phyloP scores from a whole-genome alignment of 2,329 filamentous ascomycete species.

The Ophiostoma himal-ulmi region DNA sequence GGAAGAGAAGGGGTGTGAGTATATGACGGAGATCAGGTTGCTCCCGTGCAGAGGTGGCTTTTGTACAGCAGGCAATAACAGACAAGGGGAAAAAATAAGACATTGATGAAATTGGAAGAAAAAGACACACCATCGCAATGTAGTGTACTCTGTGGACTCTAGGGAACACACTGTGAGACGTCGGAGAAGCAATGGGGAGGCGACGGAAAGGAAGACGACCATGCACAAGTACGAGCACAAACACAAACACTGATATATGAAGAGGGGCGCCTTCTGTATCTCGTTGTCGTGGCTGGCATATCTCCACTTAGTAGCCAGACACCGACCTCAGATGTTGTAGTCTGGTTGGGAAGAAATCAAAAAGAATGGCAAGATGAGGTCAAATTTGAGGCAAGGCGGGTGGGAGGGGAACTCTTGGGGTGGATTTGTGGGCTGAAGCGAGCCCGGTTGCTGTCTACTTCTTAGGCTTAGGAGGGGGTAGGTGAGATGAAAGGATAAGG shows the following conservation, averaged over 20 bases:
- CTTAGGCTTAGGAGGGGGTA: neutral
- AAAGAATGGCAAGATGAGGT: neutral
- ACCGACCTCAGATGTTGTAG: neutral
- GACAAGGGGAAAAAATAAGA: neutral
- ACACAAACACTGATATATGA: constrained; percentile 10
- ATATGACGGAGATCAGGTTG: neutral
- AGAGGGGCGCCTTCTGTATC: constrained; percentile 4
- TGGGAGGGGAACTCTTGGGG: neutral
- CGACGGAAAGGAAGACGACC: constrained; percentile 12
- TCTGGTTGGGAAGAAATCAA: neutral
- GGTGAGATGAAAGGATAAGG: neutral
- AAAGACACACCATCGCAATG: constrained; percentile 14
- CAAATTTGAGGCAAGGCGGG: neutral
- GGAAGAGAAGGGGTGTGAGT: neutral
- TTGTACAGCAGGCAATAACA: neutral
- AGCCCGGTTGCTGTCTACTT: constrained; percentile 10
- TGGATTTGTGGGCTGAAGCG: constrained; percentile 17
- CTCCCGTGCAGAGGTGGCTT: neutral
- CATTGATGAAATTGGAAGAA: neutral
- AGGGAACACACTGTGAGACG: constrained; percentile 32
- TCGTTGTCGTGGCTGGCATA: constrained; percentile 2
- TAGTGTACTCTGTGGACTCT: constrained; percentile 31
- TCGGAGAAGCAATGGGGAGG: constrained; percentile 24
- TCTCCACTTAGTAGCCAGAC: constrained; percentile 14
- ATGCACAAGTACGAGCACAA: constrained; percentile 15